A percentile compares a stretch with the other conserved stretches of the same genome.
Evolutionary conservation across 2,329 filamentous ascomycete genomes (phyloP).

Genomic region (Pseudofabraea citricarpa): DNA sequence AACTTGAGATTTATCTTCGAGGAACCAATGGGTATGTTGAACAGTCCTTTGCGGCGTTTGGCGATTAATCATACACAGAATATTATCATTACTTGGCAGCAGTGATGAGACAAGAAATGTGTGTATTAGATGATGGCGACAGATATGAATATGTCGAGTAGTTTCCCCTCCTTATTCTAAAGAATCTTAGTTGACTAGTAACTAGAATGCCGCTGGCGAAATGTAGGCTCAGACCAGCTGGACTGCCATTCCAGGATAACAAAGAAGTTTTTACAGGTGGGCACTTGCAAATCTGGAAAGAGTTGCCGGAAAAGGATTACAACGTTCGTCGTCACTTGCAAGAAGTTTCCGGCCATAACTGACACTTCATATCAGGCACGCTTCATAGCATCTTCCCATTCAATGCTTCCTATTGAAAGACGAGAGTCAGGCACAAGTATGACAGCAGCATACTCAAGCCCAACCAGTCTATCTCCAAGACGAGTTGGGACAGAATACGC

Average conservation of each 20-base stretch:
- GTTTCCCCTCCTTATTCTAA: neutral
- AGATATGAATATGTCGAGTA: neutral
- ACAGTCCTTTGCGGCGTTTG: neutral
- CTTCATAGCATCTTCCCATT: neutral
- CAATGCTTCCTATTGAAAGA: neutral
- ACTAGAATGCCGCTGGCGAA: neutral
- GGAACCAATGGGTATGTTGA: neutral
- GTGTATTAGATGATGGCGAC: neutral
- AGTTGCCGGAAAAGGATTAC: neutral
- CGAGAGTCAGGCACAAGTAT: neutral
- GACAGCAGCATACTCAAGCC: neutral
- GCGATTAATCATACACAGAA: neutral
- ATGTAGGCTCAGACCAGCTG: neutral
- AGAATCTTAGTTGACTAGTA: neutral
- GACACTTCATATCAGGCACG: neutral
- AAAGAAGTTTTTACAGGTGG: neutral
- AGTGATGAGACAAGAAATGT: neutral
- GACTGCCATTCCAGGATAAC: neutral
- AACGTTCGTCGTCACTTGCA: too few relatives aligned
- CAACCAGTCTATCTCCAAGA: neutral
- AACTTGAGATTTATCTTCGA: neutral
- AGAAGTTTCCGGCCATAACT: too few relatives aligned
- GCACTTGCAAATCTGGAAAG: neutral
- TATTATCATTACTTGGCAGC: neutral
- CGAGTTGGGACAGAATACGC: neutral